Conservation (phyloP, 2,329 filamentous ascomycete genomes). For the Uncinocarpus reesii region DNA sequence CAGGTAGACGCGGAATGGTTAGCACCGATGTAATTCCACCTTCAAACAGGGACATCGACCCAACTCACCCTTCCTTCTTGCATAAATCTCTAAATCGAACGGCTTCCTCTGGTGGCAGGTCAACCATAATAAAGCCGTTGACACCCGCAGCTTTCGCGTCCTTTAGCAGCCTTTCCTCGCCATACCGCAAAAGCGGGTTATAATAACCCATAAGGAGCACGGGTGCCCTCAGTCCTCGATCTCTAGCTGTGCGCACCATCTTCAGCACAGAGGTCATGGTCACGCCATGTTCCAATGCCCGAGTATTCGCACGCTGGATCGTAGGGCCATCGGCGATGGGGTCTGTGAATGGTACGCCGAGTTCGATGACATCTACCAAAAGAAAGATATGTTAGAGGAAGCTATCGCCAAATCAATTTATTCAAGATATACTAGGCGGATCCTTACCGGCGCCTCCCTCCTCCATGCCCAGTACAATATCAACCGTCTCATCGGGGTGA, state of each 20-base stretch:
- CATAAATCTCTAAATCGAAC: constrained; percentile 82
- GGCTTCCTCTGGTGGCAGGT: constrained; percentile 91
- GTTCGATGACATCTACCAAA: constrained; percentile 72
- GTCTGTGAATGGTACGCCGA: constrained; percentile 94
- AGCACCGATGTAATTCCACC: not conserved
- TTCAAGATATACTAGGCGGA: not conserved
- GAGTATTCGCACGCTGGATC: constrained; percentile 89
- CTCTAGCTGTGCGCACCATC: constrained; percentile 72
- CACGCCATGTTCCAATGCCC: constrained; percentile 79
- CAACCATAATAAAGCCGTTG: constrained; percentile 95
- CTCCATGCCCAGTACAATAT: constrained; percentile 80
- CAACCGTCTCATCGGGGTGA: constrained; percentile 66
- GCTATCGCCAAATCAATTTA: not conserved
- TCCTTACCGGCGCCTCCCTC: constrained; percentile 73
- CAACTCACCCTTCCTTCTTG: constrained; percentile 57
- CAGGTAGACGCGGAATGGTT: not conserved
- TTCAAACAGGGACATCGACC: not conserved
- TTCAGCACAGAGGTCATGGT: constrained; percentile 68
- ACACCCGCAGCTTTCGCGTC: constrained; percentile 77
- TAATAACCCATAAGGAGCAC: constrained; percentile 98
- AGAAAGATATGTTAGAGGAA: not conserved
- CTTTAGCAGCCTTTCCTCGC: constrained; percentile 75
- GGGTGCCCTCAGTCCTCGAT: constrained; percentile 65
- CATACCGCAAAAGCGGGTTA: constrained; percentile 89
- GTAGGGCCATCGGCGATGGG: constrained; percentile 96